Conservation (phyloP, 768 basidiomycete species). For the Postia placenta region DNA sequence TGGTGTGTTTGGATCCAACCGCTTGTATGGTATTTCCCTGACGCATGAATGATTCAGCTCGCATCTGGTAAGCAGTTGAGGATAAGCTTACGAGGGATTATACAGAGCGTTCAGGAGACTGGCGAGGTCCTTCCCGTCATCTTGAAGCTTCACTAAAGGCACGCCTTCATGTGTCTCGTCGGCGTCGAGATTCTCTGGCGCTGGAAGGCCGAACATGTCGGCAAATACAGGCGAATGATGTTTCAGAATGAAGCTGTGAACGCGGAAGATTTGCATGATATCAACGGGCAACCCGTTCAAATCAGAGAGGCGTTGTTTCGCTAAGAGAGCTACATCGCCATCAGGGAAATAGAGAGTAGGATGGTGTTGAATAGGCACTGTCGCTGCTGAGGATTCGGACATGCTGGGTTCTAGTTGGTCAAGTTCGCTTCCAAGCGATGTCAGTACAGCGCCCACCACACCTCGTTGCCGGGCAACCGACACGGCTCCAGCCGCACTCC, state of each 20-base stretch:
- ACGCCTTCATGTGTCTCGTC: constrained; percentile 6
- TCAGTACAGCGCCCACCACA: too few species aligned
- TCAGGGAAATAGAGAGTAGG: not conserved
- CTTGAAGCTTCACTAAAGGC: constrained; percentile 7
- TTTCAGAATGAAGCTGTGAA: constrained; percentile 12
- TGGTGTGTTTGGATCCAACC: constrained; percentile 16
- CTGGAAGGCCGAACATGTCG: constrained; percentile 11
- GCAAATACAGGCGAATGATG: constrained; percentile 10
- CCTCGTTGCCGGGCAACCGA: too few species aligned
- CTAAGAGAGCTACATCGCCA: not conserved
- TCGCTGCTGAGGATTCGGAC: not conserved
- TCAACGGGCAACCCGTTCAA: not conserved
- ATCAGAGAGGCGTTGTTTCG: not conserved
- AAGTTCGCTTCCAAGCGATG: too few species aligned
- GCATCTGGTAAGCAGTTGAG: not conserved
- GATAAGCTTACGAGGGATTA: constrained; percentile 6
- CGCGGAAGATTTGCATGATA: constrained; percentile 5
- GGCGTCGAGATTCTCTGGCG: not conserved
- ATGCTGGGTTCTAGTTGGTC: too few species aligned
- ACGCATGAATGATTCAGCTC: not conserved
- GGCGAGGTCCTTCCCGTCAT: constrained; percentile 10
- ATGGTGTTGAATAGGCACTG: not conserved
- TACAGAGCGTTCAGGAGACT: constrained; percentile 9
- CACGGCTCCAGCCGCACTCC: too few species aligned
- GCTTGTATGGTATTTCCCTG: constrained; percentile 13